Base-by-base conservation (phyloP, 2,329 filamentous ascomycete species). In the Ramularia endophylla region DNA sequence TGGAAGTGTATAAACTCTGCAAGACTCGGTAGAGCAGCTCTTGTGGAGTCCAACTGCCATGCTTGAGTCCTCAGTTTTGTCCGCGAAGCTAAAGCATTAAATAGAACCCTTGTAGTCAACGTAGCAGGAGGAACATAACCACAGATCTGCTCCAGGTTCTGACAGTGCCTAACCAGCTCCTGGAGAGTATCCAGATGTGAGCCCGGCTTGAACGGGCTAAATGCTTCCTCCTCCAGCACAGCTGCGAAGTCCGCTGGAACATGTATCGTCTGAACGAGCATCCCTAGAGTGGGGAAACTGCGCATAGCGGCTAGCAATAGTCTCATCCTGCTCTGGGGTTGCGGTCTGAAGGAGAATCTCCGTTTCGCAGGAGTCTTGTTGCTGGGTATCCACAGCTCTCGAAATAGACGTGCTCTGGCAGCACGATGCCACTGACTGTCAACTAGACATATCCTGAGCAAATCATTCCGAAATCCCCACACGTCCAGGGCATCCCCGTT, bases 121-220 rank as follows among this genome's bases (percentile, higher is more conserved):
- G 42, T 47, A 8, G 46, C 47, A 5, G 71, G 66, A n/a, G 73
- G 61, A 36, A 70, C 66, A 41, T 78, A 71, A 5, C 76, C 77
- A 22, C 70, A 55, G 6, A 80, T 58, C 18, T 68, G 66, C 57
- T 80, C 74, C 16, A 80, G 58, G 44, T 74, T 75, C 6, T 76
- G 74, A 51, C 75, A 80, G 2, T 70, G 69, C 69, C 77, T 76
- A 22, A 80, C 72, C 27, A 80, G 63, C 1, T 75, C 77, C 5
- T 74, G 72, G 13, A 78, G 58, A 13, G 72, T 44, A 43, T 76
- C 70, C 31, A 72, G 62, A 38, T 75, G 72, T 36, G 72, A 69
- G 65, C 66, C 43, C 68, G 57, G 44, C 27, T 56, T 54, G 43
- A 66, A 55, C 6, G 64, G 30, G 46, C 41, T 65, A 31, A 41